Conservation (phyloP, 257 asterid genomes). For the Avicennia marina region DNA sequence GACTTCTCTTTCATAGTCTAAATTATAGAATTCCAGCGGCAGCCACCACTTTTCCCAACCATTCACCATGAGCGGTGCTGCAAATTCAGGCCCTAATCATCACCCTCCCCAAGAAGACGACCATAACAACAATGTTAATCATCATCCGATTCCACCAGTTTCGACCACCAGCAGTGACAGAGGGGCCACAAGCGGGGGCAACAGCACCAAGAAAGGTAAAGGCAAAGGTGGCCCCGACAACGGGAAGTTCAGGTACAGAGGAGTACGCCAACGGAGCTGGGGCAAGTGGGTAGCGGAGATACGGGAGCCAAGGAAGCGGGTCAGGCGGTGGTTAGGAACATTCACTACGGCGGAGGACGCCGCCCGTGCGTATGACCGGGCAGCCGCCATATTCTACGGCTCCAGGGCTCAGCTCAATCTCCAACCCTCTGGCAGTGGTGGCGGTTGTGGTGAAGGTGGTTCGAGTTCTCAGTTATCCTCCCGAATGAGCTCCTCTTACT, state of each 20-base stretch:
- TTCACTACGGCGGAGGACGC: conserved; percentile 96
- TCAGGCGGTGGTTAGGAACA: conserved; percentile 84
- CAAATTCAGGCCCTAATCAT: conserved; percentile 28
- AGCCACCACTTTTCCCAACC: conserved; percentile 26
- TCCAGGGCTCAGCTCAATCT: conserved; percentile 75
- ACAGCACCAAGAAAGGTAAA: conserved; percentile 26
- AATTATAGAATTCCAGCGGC: background rate
- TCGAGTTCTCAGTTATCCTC: conserved; percentile 36
- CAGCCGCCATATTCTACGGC: conserved; percentile 75
- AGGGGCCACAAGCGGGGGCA: conserved; percentile 3
- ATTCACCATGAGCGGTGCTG: conserved; percentile 66
- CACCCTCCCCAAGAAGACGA: conserved; percentile 23
- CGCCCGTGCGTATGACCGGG: conserved; percentile 97
- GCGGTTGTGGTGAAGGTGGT: background rate
- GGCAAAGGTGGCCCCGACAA: conserved; percentile 93
- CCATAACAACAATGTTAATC: background rate
- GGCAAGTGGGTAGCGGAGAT: conserved; percentile 99
- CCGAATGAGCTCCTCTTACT: conserved; percentile 28
- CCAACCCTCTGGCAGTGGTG: conserved; percentile 37
- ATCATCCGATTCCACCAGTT: background rate
- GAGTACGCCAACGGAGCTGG: conserved; percentile 96
- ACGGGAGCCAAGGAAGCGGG: conserved; percentile 79
- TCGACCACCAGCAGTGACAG: conserved; percentile 21
- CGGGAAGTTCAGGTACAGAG: conserved; percentile 64
- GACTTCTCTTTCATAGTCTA: too few relatives aligned